Base-by-base conservation (phyloP, 2,329 filamentous ascomycete genomes). In the Ceratocystis cacaofunesta region DNA sequence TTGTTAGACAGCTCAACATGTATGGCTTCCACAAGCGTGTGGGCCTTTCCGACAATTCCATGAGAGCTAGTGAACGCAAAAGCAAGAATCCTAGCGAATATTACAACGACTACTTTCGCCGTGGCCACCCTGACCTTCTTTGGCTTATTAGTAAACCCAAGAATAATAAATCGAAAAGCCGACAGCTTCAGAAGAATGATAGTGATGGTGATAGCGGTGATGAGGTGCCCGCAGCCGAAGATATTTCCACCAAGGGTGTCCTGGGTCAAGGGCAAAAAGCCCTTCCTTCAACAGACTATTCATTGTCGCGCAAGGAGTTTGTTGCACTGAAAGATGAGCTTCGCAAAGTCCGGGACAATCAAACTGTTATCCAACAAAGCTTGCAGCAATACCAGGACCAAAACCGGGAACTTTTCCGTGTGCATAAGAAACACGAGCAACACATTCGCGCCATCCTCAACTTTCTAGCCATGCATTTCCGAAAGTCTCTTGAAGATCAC, bases 31-130 rank as follows among this genome's bases (percentile, higher is more conserved):
- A 99, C 80, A 99, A 99, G 79, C 87, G 89, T 52, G 89, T 94
- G 3, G 89, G 89, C 3, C 81, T 99, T 19, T 96, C 92, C 3
- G 94, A 99, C 75, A 96, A 96, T 73, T 96, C 92, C 0, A 95
- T 99, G 88, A 89, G 94, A 70, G 92, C 95, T 5, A 96, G 92
- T 73, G 94, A 97, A 77, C 87, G 92, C 68, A 96, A 96, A 74
- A 92, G 92, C 73, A 99, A 99, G 78, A 96, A 91, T 67, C 94
- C 94, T 0, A 97, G 92, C 80, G 94, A 97, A 79, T 99, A 99
- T 74, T 92, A 89, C 70, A 96, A 99, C 74, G 90, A 90, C 8
- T 99, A 92, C 76, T 99, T 99, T 76, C 89, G 91, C 70, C 88
- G 91, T 58, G 92, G 92, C 3, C 87, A 95, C 70, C 92, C 92